Evolutionary conservation across 192 early-diverging fungal species (phyloP), one percentile per base, ranked within the genome.

Genomic region (Backusella tuberculispora): DNA sequence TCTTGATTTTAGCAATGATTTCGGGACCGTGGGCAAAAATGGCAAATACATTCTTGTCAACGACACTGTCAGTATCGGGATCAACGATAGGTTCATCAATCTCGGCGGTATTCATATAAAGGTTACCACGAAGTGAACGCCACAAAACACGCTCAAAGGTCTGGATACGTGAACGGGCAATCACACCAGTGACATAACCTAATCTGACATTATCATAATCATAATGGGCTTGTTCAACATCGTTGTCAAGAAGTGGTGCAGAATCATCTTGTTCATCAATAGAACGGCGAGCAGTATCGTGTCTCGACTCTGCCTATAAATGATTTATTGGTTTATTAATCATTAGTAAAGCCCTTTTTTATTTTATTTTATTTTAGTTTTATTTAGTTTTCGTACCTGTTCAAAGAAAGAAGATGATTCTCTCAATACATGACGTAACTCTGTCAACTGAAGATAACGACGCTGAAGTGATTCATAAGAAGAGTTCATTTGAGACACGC

Each of bases 1-100:
- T 98, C 71, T 82, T 87, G 67, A 97, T 97, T 72, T 98, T 96
- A 77, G 86, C 87, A 41, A 98, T 83, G 75, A 99, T 87, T 78
- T 96, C 93, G 67, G 87, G 84, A 66, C 98, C 98, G 75, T 99
- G 98, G 9, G 97, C 96, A 90, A 99, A 99, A 73, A 99, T 95
- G 69, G 96, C 92, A 78, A 99, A 99, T 6, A 98, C 98, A 77
- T 94, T 97, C 88, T 99, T 99, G 74, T 96, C 90, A 5, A 98
- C 91, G 9, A 88, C 76, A 74, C 93, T 91, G 76, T 99, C 97
- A 1, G 90, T 92, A 64, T 86, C 89, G 9, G 97, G 97, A 76
- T 99, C 98, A 48, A 88, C 84, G 76, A 99, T 95, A 6, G 91
- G 88, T 78, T 99, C 98, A 47, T 95, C 95, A 76, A 99, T 98